Base-by-base conservation (phyloP, 768 basidiomycete species). In the Suillus brevipes region DNA sequence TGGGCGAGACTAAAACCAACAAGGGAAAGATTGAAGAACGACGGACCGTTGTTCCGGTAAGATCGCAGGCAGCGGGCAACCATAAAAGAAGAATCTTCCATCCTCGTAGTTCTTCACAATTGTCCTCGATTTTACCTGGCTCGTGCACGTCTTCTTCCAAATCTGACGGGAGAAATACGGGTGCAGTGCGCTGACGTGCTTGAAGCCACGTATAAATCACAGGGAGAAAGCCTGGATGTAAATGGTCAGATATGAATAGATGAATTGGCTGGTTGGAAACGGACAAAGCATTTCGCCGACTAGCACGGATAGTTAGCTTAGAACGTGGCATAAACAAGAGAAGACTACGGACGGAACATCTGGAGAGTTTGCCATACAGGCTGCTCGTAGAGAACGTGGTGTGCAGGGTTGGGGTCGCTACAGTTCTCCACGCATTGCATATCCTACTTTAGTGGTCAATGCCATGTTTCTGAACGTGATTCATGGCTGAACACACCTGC, bases 391-490 rank as follows among this genome's bases (percentile, higher is more conserved):
- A 93, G 84, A 58, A 95, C 83, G 62, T 85, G 87, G 42, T 81
- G 80, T 4, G 72, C 66, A 2, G 88, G 84, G 76, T 92, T 80
- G 43, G 85, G 84, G 68, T 89, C 84, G 56, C 76, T 75, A 75
- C 97, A 99, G 77, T 96, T 92, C 83, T 94, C 94, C 52, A 98
- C 96, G 73, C 97, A 99, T 88, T 97, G 94, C 93, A 97, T 97
- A 76, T 99, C 97, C 89, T 91, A 66, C 14, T 60, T 57, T 31
- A 42, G 23, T 49, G 36, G 65, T 65, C 59, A 67, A 60, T 65
- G 64, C 12, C 20, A n/a, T 43, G n/a, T 40, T 28, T 47, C 25
- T 53, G 58, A 62, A 60, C 31, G 61, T 28, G 61, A 36, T 36
- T 36, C 34, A 36, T 7, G 37, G 36, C 12, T 49, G 31, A 49